Base-by-base conservation (phyloP, 352 stramenopile genomes). In the Phytophthora cryptogea region DNA sequence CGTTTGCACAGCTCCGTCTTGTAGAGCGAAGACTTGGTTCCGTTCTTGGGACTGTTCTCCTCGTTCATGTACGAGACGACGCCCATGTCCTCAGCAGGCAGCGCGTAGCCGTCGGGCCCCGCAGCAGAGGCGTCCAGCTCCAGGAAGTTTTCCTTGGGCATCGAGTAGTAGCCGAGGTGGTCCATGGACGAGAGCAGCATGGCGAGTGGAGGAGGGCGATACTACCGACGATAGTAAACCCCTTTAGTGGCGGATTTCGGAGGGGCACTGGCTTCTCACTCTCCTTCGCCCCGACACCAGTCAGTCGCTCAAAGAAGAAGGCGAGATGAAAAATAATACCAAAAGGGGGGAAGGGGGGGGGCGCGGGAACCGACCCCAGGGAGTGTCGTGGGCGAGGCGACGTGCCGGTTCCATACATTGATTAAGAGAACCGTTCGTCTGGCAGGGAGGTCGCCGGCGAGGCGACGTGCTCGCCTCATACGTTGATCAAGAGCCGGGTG, bases 1-100 rank as follows among this genome's bases (percentile, higher is more conserved):
- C 83, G 83, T 68, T 93, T 93, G 71, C 86, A 95, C 5, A 95
- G 71, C 66, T 95, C 86, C 40, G 86, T 95, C 66, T 95, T 93
- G 73, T 93, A 95, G 8, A 93, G 72, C 56, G 86, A 91, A 47
- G 80, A 90, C 67, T 93, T 93, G 51, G 83, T 91, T 41, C 78
- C 81, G 56, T 90, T 93, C 75, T 92, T 90, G 37, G 81, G 80
- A 28, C 78, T 90, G 72, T 90, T 90, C 57, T 92, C 81, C 56
- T 92, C 83, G 63, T 87, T 90, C 59, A 89, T 58, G 66, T 88
- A 89, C 16, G 54, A 47, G 23, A 63, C 23, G 23, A 64, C 52
- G 23, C 67, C 66, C 58, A 78, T 45, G 37, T 85, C 76, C 44
- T 91, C 65, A 43, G 66, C 52, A 8, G 75, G 67, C n/a, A 84